Conservation (phyloP, 176 grass and related monocot species). For the Zizania latifolia region DNA sequence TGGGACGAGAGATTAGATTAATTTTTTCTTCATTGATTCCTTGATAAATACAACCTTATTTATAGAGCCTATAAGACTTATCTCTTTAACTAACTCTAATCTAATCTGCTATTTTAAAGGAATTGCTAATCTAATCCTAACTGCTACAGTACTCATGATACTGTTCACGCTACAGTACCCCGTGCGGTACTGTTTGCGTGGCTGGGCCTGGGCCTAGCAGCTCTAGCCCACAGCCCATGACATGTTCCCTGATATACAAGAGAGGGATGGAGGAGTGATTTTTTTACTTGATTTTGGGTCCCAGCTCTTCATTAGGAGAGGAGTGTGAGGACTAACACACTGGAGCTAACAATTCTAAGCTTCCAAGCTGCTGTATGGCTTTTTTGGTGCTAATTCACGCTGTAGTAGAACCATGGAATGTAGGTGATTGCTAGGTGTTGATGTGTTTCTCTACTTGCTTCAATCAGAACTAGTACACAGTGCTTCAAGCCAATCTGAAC, state of each 20-base stretch:
- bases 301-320: background rate
- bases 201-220: too few species aligned
- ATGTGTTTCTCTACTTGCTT: background rate
- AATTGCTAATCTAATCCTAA: too few species aligned
- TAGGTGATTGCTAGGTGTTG: background rate
- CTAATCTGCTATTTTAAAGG: too few species aligned
- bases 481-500: background rate
- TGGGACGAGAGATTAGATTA: too few species aligned
- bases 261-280: background rate
- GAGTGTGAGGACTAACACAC: background rate
- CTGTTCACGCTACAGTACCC: too few species aligned
- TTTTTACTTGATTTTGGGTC: background rate
- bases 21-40: too few species aligned
- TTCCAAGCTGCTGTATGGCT: background rate
- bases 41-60: too few species aligned
- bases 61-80: too few species aligned
- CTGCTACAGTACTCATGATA: too few species aligned
- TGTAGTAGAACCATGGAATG: background rate
- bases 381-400: background rate
- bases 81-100: too few species aligned
- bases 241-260: background rate
- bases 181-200: too few species aligned
- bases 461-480: background rate
- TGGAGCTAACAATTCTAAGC: background rate
- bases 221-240: too few species aligned